Conservation (phyloP, 2,329 filamentous ascomycete genomes). For the Calonectria fujianensis region DNA sequence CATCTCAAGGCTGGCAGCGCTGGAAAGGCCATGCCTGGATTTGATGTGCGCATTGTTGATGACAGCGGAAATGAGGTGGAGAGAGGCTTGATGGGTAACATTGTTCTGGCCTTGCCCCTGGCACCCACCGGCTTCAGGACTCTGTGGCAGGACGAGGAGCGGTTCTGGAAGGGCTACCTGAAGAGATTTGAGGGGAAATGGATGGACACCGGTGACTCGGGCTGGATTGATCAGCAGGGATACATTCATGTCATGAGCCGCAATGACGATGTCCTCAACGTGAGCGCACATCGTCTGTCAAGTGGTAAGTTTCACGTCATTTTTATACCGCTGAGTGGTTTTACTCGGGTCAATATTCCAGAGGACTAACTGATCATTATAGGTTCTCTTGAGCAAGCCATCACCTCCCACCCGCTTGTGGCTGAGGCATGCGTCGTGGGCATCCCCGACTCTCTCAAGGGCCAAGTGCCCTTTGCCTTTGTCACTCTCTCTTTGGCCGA, state of each 20-base stretch:
- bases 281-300: constrained; percentile 93
- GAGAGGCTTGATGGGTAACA: constrained; percentile 90
- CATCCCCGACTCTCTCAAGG: constrained; percentile 90
- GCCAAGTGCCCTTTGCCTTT: constrained; percentile 94
- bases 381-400: constrained; percentile 93
- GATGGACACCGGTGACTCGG: constrained; percentile 94
- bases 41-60: constrained; percentile 89
- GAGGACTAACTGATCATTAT: constrained; percentile 9
- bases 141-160: constrained; percentile 88
- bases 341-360: not conserved
- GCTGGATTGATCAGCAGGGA: constrained; percentile 86
- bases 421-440: constrained; percentile 91
- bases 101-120: constrained; percentile 88
- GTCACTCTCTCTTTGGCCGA: constrained; percentile 73
- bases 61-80: constrained; percentile 84
- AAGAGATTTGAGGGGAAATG: constrained; percentile 87
- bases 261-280: constrained; percentile 93
- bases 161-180: constrained; percentile 91
- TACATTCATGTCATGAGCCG: constrained; percentile 80
- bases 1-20: constrained; percentile 88
- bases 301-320: constrained; percentile 76
- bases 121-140: constrained; percentile 91
- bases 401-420: constrained; percentile 85
- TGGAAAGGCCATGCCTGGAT: constrained; percentile 93
- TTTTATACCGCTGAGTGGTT: too few species aligned